Evolutionary conservation across 495 filamentous ascomycete genomes (phyloP).

Genomic region (Aspergillus biplanus): DNA sequence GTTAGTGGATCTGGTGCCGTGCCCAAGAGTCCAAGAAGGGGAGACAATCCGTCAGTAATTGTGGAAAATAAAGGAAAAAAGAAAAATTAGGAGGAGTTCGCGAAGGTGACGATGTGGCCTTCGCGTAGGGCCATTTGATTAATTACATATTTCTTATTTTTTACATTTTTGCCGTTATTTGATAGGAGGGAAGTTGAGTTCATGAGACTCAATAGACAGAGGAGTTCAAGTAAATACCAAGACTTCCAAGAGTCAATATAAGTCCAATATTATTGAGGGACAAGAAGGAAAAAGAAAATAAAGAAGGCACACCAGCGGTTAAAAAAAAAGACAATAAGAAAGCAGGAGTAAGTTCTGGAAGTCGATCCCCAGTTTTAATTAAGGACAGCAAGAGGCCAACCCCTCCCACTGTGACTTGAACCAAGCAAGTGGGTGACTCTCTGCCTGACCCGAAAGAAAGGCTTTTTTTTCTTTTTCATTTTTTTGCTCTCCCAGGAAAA

Average conservation of each 20-base stretch:
- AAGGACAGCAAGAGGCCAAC: slow-evolving; percentile 5
- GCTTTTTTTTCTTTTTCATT: background rate
- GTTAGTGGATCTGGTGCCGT: slow-evolving; percentile 29
- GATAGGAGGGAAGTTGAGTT: slow-evolving; percentile 3
- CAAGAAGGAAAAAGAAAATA: background rate
- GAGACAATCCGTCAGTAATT: slow-evolving; percentile 9
- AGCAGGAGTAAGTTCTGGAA: slow-evolving; percentile 9
- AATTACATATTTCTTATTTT: background rate
- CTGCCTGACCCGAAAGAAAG: slow-evolving; percentile 13
- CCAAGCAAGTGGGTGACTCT: slow-evolving; percentile 6
- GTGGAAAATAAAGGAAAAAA: background rate
- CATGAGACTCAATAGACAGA: slow-evolving; percentile 4
- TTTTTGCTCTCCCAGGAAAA: background rate
- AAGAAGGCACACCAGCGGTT: background rate
- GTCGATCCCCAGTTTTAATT: slow-evolving; percentile 23
- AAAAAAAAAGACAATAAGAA: slow-evolving; percentile 19
- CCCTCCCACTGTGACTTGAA: slow-evolving; percentile 10
- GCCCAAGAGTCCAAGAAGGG: slow-evolving; percentile 10
- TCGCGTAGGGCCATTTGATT: background rate
- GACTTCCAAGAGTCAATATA: slow-evolving; percentile 18
- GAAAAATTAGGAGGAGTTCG: too few relatives aligned
- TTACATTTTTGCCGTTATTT: background rate
- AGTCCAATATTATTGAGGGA: slow-evolving; percentile 19
- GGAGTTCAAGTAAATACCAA: slow-evolving; percentile 14
- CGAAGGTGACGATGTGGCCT: too few relatives aligned